Evolutionary conservation across 1,139 yeast species (phyloP).

Genomic region (Hyphopichia fennica): DNA sequence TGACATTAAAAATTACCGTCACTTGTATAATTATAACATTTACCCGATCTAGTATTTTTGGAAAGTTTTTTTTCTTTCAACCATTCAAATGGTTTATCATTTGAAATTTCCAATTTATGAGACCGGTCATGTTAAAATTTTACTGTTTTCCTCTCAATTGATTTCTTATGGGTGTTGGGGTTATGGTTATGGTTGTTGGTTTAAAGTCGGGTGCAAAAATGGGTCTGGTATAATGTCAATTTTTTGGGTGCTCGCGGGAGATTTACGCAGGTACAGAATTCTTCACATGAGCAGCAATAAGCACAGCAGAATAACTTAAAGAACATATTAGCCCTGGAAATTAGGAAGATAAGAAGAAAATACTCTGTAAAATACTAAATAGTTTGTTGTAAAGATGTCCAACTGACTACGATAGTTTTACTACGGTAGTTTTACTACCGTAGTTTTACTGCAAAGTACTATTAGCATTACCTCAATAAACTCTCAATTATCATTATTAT

Average conservation of each 20-base stretch:
- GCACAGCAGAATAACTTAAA: no score
- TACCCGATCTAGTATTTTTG: background rate
- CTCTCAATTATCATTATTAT: no score
- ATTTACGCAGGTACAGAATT: background rate
- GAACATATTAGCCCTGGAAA: no score
- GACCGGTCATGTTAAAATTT: conserved; percentile 3
- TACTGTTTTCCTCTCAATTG: background rate
- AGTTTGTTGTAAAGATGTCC: no score
- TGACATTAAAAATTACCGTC: background rate
- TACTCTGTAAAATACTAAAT: no score
- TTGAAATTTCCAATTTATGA: background rate
- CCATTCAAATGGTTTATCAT: background rate
- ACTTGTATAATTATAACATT: conserved; percentile 4
- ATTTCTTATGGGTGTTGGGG: background rate
- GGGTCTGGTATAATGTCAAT: background rate
- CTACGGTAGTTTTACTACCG: no score
- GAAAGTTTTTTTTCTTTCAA: conserved; percentile 2
- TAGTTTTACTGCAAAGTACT: no score
- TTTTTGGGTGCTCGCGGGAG: background rate
- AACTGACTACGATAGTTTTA: no score
- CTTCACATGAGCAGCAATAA: no score
- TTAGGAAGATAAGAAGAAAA: no score
- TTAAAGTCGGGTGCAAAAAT: background rate
- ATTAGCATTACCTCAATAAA: no score
- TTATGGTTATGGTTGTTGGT: background rate